A percentile compares a stretch with the other conserved stretches of the same genome.
These are phyloP conservation scores for Saksenaea oblongispora DNA, from an alignment of 371 early-diverging fungal species.

Conservation along the genomic window DNA sequence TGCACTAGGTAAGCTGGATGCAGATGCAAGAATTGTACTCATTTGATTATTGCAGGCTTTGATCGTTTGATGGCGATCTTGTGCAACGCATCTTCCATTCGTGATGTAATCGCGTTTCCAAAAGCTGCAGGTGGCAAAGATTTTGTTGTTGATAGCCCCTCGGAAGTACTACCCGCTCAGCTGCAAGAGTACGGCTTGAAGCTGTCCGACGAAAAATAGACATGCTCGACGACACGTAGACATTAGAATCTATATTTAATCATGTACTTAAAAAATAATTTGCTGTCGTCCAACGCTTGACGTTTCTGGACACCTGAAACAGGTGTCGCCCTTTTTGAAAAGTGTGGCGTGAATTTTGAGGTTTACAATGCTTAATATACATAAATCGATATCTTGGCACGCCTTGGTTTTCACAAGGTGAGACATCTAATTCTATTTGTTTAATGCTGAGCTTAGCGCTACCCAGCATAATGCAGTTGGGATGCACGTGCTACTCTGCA, in stretches of 20 bases:
- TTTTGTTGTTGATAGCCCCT: conserved; percentile 81
- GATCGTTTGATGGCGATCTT: conserved; percentile 84
- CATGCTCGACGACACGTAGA: no score
- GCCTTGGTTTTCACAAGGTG: no score
- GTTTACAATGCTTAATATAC: no score
- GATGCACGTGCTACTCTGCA: not conserved
- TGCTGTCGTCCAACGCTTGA: no score
- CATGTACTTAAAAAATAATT: no score
- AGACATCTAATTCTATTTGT: no score
- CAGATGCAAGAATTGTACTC: not conserved
- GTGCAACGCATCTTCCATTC: conserved; percentile 72
- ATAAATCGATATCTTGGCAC: no score
- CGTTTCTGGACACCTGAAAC: no score
- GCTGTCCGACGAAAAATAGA: conserved; percentile 17
- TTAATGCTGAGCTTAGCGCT: not conserved
- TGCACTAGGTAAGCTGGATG: conserved; percentile 63
- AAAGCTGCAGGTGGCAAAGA: conserved; percentile 85
- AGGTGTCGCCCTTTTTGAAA: no score
- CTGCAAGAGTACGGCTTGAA: conserved; percentile 70
- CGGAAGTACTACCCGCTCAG: conserved; percentile 59
- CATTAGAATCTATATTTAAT: no score
- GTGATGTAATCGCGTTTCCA: conserved; percentile 94
- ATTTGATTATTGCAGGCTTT: conserved; percentile 51
- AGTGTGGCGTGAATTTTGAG: no score
- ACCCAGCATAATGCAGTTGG: not conserved